phyloP scores from a whole-genome alignment of 495 filamentous ascomycete species.

The Lindgomyces ingoldianus region DNA sequence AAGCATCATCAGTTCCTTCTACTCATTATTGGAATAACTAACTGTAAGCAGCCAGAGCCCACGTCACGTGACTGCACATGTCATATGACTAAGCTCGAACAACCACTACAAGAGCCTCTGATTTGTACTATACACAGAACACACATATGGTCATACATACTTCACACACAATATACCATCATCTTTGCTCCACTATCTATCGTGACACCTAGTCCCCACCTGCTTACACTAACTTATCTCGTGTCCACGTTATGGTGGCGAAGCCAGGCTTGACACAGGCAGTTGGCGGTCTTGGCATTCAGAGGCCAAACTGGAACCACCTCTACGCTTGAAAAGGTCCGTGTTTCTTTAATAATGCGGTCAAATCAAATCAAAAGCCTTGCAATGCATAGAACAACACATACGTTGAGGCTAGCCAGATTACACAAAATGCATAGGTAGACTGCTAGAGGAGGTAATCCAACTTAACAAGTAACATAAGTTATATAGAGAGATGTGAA shows the following conservation, averaged over 20 bases:
- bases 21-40: too few species aligned
- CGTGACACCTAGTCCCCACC: too few species aligned
- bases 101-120: too few species aligned
- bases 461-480: conserved; percentile 3
- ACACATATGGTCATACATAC: too few species aligned
- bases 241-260: background rate
- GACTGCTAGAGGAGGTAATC: conserved; percentile 6
- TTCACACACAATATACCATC: too few species aligned
- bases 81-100: too few species aligned
- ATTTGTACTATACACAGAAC: too few species aligned
- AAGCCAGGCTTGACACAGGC: background rate
- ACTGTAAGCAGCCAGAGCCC: too few species aligned
- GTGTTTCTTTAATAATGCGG: background rate
- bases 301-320: background rate
- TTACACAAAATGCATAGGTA: conserved; percentile 1
- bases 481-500: background rate
- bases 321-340: background rate
- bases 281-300: conserved; percentile 6
- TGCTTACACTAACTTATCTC: too few species aligned
- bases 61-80: too few species aligned
- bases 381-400: conserved; percentile 3
- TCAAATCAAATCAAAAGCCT: conserved; percentile 7
- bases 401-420: conserved; percentile 8
- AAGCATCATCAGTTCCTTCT: too few species aligned
- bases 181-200: too few species aligned